phyloP scores from a whole-genome alignment of 1,139 yeast species.

The Geotrichum phurueaensis region DNA sequence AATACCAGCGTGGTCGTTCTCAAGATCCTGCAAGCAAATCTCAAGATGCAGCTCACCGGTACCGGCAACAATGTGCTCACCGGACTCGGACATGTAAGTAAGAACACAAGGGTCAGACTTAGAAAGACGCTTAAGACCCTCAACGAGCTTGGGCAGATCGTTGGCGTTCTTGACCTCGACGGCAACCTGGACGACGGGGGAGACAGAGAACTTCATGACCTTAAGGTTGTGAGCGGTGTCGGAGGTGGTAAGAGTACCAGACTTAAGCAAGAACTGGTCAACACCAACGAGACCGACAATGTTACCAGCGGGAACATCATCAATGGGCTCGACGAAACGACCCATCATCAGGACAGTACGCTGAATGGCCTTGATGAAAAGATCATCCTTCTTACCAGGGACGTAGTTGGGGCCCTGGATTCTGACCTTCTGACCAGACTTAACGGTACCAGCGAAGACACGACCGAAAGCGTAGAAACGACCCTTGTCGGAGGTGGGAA shows the following conservation, averaged over 20 bases:
- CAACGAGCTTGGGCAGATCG: constrained; percentile 98
- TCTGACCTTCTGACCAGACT: constrained; percentile 98
- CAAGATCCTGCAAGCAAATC: constrained; percentile 93
- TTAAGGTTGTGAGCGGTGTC: constrained; percentile 98
- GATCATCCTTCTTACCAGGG: constrained; percentile 97
- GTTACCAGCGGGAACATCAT: constrained; percentile 99
- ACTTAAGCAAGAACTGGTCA: constrained; percentile 98
- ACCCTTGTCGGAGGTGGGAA: constrained; percentile 99
- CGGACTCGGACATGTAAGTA: constrained; percentile 80
- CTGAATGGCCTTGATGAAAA: constrained; percentile 95
- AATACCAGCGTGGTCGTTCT: constrained; percentile 99
- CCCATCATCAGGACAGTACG: constrained; percentile 99
- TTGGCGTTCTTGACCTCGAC: constrained; percentile 99
- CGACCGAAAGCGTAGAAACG: constrained; percentile 99
- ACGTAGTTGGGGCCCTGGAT: constrained; percentile 99
- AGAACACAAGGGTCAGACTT: constrained; percentile 99
- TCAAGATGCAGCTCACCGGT: constrained; percentile 99
- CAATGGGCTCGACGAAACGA: constrained; percentile 95
- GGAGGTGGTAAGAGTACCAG: constrained; percentile 97
- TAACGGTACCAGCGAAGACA: constrained; percentile 99
- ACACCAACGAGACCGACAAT: constrained; percentile 99
- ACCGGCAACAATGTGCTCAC: constrained; percentile 99
- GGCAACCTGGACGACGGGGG: constrained; percentile 99
- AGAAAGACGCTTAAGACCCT: constrained; percentile 99
- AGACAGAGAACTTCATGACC: constrained; percentile 99